These are phyloP conservation scores for Eucalyptus cloeziana DNA, from an alignment of 345 rosid species.

Conservation along the genomic window DNA sequence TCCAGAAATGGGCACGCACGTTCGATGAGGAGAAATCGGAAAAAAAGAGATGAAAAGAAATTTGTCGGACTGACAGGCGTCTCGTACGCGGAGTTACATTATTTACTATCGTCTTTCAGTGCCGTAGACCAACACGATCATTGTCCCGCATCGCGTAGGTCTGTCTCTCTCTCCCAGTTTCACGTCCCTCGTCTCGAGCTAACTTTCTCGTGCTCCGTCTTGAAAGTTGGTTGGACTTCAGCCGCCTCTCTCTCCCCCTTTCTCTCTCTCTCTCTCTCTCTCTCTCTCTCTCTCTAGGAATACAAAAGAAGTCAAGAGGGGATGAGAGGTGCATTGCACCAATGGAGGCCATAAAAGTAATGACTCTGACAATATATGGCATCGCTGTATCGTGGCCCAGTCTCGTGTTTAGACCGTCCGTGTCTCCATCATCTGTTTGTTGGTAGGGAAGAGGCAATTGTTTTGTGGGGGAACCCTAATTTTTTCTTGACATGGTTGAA, in stretches of 20 bases:
- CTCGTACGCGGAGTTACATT: neutral
- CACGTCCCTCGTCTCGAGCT: neutral
- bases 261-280: neutral
- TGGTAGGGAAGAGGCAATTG: neutral
- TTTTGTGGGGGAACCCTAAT: neutral
- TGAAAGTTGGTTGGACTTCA: constrained; percentile 9
- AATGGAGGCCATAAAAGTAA: neutral
- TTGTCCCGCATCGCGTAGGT: neutral
- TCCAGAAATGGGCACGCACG: neutral
- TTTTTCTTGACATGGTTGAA: neutral
- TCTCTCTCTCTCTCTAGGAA: neutral
- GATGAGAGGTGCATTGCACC: neutral
- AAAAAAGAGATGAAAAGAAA: neutral
- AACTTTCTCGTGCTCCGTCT: neutral
- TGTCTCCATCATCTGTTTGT: neutral
- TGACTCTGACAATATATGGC: neutral
- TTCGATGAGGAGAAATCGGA: neutral
- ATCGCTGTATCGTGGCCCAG: neutral
- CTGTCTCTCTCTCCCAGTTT: neutral
- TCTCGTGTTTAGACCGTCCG: neutral
- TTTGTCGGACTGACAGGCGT: neutral
- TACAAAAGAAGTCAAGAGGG: neutral
- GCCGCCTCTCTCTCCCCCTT: neutral
- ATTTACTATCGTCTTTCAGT: neutral
- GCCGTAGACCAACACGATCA: neutral